phyloP scores from a whole-genome alignment of 2,329 filamentous ascomycete species.

The Sporothrix dimorphospora region DNA sequence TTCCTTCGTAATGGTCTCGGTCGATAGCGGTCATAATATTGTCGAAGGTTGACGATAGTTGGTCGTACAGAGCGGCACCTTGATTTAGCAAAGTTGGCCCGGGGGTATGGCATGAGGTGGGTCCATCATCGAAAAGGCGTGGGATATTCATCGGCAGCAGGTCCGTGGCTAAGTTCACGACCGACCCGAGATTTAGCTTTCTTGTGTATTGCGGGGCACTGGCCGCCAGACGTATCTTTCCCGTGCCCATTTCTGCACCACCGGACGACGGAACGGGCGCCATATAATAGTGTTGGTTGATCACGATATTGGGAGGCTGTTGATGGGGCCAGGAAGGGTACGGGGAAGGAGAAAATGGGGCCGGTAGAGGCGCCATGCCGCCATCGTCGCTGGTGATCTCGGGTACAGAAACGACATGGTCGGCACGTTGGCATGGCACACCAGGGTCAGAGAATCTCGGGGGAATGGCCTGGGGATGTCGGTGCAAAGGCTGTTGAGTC shows the following conservation, averaged over 20 bases:
- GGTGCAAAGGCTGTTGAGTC: not conserved
- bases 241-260: not conserved
- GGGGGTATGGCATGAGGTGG: conserved; percentile 47
- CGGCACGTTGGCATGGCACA: not conserved
- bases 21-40: conserved; percentile 74
- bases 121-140: conserved; percentile 49
- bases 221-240: not conserved
- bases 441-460: too few relatives aligned
- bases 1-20: conserved; percentile 56
- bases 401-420: not conserved
- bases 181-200: conserved; percentile 46
- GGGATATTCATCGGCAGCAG: conserved; percentile 44
- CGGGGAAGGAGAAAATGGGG: not conserved
- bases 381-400: not conserved
- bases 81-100: conserved; percentile 51
- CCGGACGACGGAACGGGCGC: conserved; percentile 34
- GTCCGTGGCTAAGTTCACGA: conserved; percentile 49
- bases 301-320: conserved; percentile 48
- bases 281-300: conserved; percentile 58
- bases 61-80: conserved; percentile 56
- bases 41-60: conserved; percentile 66
- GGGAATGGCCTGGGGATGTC: not conserved
- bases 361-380: not conserved
- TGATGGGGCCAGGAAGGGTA: conserved; percentile 37
- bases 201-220: conserved; percentile 32